A percentile compares a stretch with the other conserved stretches of the same genome.
phyloP scores from a whole-genome alignment of 2,329 filamentous ascomycete genomes.

The Penicillium sp. region DNA sequence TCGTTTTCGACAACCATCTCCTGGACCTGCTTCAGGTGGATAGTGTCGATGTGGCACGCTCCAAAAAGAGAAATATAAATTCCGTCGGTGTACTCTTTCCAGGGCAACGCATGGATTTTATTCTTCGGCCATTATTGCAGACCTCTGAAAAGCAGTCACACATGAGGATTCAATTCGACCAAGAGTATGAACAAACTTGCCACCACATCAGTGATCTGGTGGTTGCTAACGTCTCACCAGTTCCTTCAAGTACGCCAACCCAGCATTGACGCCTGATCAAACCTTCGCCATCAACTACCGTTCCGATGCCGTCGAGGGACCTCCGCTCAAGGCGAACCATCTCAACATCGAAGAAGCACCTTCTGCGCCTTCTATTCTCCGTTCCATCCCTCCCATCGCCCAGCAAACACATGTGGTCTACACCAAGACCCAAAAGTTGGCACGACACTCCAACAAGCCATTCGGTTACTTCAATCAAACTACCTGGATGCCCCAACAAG shows the following conservation, averaged over 20 bases:
- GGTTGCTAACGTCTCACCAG: slow-evolving; percentile 17
- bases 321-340: not conserved
- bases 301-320: not conserved
- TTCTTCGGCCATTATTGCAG: slow-evolving; percentile 25
- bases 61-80: slow-evolving; percentile 19
- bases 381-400: slow-evolving; percentile 27
- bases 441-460: slow-evolving; percentile 43
- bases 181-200: slow-evolving; percentile 29
- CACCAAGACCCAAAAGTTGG: slow-evolving; percentile 46
- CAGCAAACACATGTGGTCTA: slow-evolving; percentile 48
- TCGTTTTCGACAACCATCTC: slow-evolving; percentile 31
- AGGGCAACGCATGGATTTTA: slow-evolving; percentile 47
- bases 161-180: slow-evolving; percentile 36
- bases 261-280: slow-evolving; percentile 40
- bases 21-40: slow-evolving; percentile 43
- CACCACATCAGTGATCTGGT: not conserved
- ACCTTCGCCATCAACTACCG: slow-evolving; percentile 31
- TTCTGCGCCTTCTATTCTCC: slow-evolving; percentile 27
- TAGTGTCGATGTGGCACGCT: slow-evolving; percentile 33
- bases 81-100: slow-evolving; percentile 44
- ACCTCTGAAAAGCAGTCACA: slow-evolving; percentile 13
- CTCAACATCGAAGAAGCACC: slow-evolving; percentile 29
- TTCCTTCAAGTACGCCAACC: slow-evolving; percentile 47
- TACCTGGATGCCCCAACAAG: slow-evolving; percentile 41
- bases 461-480: slow-evolving; percentile 51